These are phyloP conservation scores for Rhynchospora tenuis DNA, from an alignment of 176 grass and related monocot genomes.

Conservation along the genomic window DNA sequence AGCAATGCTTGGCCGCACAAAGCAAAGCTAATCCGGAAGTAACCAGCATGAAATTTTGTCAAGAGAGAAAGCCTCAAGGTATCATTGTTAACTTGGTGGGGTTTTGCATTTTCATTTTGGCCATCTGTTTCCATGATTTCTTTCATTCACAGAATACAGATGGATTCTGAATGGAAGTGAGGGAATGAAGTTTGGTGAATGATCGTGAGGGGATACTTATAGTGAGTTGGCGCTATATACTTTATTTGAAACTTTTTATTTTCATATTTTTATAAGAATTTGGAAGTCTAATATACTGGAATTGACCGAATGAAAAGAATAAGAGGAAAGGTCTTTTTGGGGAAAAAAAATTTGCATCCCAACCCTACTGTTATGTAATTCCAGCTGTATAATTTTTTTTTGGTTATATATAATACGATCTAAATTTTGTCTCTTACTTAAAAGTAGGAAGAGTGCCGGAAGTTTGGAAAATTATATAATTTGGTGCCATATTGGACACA, in stretches of 20 bases:
- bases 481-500: neutral
- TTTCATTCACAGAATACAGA: neutral
- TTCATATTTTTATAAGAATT: neutral
- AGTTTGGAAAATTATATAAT: neutral
- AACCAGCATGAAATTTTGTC: conserved; percentile 27
- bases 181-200: neutral
- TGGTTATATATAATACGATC: neutral
- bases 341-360: too few relatives aligned
- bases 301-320: too few relatives aligned
- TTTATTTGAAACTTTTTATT: neutral
- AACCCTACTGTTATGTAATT: too few relatives aligned
- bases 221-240: neutral
- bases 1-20: conserved; percentile 32
- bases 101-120: conserved; percentile 11
- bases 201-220: neutral
- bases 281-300: too few relatives aligned
- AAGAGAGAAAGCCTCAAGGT: conserved; percentile 15
- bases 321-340: too few relatives aligned
- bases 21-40: conserved; percentile 28
- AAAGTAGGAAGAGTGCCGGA: neutral
- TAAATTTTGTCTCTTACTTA: neutral
- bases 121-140: neutral
- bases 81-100: neutral
- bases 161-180: neutral
- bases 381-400: neutral